These are phyloP conservation scores for Plectosphaerella cucumerina DNA, from an alignment of 2,329 filamentous ascomycete genomes.

Conservation along the genomic window DNA sequence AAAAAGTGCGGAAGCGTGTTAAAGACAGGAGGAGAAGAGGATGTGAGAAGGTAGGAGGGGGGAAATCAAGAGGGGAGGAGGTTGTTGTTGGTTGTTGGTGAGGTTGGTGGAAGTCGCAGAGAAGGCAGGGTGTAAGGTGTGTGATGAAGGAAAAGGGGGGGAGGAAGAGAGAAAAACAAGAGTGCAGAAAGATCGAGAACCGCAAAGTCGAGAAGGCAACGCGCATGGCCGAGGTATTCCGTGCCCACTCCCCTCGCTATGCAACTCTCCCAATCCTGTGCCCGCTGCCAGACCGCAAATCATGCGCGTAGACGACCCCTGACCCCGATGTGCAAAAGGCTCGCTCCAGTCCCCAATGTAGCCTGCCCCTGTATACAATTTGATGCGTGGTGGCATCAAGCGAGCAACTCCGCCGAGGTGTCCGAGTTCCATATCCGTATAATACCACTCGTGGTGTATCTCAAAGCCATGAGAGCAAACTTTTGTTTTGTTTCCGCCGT, in stretches of 20 bases:
- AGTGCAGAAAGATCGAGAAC: conserved; percentile 1
- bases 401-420: conserved; percentile 20
- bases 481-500: conserved; percentile 19
- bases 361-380: conserved; percentile 14
- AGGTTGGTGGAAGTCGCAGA: not conserved
- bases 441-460: conserved; percentile 33
- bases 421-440: conserved; percentile 18
- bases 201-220: conserved; percentile 17
- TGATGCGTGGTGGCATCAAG: conserved; percentile 17
- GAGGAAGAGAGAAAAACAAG: conserved; percentile 4
- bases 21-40: conserved; percentile 1
- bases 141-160: not conserved
- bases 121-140: no score
- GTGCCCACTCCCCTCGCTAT: conserved; percentile 38
- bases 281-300: not conserved
- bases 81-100: not conserved
- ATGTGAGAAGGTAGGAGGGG: not conserved
- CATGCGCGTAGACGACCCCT: conserved; percentile 1
- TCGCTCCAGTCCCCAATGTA: conserved; percentile 4
- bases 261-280: conserved; percentile 24
- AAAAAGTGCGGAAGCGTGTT: conserved; percentile 1
- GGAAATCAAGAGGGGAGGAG: not conserved
- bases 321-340: conserved; percentile 1
- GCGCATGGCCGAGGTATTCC: conserved; percentile 33
- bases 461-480: conserved; percentile 26